Conservation (phyloP, 163 green algal genomes). For the Chlorella variabilis region DNA sequence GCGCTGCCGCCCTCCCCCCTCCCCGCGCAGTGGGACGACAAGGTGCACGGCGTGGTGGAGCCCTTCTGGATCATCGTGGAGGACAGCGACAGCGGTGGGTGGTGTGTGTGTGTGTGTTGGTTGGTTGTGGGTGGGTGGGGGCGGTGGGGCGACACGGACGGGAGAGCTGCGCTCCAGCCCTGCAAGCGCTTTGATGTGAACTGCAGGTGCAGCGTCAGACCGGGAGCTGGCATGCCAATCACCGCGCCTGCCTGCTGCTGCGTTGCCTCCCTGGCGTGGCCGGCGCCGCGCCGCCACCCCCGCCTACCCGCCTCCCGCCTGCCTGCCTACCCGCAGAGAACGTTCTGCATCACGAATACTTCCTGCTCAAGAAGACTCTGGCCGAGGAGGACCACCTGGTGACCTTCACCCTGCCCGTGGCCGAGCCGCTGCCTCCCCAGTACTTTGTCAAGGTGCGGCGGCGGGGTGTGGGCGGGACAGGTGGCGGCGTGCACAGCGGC, state of each 20-base stretch:
- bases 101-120: not conserved
- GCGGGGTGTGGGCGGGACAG: not conserved
- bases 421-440: constrained; percentile 95
- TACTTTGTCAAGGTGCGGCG: constrained; percentile 91
- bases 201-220: too few species aligned
- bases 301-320: not conserved
- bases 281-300: not conserved
- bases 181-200: too few species aligned
- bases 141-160: too few species aligned
- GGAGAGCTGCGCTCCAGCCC: too few species aligned
- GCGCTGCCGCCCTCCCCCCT: too few species aligned
- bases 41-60: constrained; percentile 90
- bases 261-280: not conserved
- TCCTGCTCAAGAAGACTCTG: constrained; percentile 85
- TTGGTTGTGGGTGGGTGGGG: too few species aligned
- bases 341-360: constrained; percentile 96
- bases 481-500: too few species aligned
- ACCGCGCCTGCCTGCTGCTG: too few species aligned
- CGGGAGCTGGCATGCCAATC: not conserved
- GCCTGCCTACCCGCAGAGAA: constrained; percentile 71
- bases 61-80: constrained; percentile 97
- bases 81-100: constrained; percentile 77
- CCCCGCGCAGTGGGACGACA: constrained; percentile 91
- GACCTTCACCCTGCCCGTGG: constrained; percentile 94
- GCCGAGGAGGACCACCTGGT: constrained; percentile 87